A percentile compares a stretch with the other conserved stretches of the same genome.
Conservation (phyloP, 1,284 basidiomycete genomes). For the Flammula alnicola region DNA sequence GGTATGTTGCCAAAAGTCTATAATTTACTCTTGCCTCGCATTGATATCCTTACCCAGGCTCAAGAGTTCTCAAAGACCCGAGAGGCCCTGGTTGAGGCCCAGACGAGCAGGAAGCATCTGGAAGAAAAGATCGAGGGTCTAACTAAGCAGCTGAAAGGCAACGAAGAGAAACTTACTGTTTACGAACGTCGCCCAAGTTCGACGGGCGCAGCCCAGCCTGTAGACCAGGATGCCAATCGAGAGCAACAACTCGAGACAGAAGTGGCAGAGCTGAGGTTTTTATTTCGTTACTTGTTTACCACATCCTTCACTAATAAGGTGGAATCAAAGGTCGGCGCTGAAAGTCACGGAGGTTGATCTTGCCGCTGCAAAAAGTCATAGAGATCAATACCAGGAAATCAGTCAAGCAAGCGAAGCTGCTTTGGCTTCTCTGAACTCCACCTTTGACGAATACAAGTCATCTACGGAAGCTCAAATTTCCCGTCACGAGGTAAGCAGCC, state of each 20-base stretch:
- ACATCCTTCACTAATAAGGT: constrained; percentile 10
- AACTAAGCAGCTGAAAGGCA: constrained; percentile 71
- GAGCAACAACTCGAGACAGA: constrained; percentile 86
- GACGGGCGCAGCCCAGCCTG: constrained; percentile 34
- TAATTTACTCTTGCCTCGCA: neutral
- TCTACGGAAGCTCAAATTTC: constrained; percentile 69
- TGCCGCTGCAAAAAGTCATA: constrained; percentile 69
- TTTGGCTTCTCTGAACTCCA: constrained; percentile 68
- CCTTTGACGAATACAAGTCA: constrained; percentile 80
- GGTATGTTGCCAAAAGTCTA: constrained; percentile 38
- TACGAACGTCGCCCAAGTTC: constrained; percentile 73
- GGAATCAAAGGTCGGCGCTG: constrained; percentile 62
- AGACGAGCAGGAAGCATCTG: constrained; percentile 82
- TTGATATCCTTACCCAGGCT: constrained; percentile 42
- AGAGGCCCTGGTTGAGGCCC: constrained; percentile 74
- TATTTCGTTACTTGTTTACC: constrained; percentile 9
- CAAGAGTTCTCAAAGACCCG: constrained; percentile 73
- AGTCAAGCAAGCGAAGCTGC: constrained; percentile 83
- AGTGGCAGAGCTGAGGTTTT: constrained; percentile 81
- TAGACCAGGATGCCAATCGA: constrained; percentile 54
- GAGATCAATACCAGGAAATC: constrained; percentile 85
- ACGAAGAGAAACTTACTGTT: constrained; percentile 83
- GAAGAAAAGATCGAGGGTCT: constrained; percentile 80
- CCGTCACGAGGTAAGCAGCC: constrained; percentile 64
- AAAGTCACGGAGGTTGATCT: constrained; percentile 80